Percentiles rank a stretch among this genome's conserved stretches.
Evolutionary conservation across 805 yeast genomes (phyloP).

Genomic region (Candida vaughaniae): DNA sequence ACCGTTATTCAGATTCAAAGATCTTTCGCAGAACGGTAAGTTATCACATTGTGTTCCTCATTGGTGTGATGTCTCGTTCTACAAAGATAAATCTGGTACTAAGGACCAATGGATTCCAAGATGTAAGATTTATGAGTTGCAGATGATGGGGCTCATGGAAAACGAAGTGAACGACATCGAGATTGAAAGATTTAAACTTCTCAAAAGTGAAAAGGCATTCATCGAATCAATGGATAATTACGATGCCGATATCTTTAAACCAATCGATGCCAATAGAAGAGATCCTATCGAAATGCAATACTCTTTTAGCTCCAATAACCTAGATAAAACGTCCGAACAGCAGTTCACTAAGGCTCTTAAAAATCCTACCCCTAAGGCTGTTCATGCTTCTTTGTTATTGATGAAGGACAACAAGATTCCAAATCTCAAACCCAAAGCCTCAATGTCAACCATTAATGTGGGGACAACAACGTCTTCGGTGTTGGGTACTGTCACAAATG

Average conservation of each 20-base stretch:
- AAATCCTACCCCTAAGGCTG: slow-evolving; percentile 12
- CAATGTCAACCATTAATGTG: slow-evolving; percentile 24
- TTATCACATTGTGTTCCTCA: slow-evolving; percentile 81
- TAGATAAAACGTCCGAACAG: background rate
- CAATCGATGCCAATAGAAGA: slow-evolving; percentile 7
- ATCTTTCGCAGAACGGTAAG: slow-evolving; percentile 34
- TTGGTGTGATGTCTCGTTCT: slow-evolving; percentile 94
- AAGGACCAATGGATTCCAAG: slow-evolving; percentile 82
- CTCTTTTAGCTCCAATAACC: slow-evolving; percentile 4
- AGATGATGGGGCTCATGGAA: slow-evolving; percentile 98
- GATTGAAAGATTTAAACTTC: slow-evolving; percentile 54
- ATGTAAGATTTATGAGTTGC: slow-evolving; percentile 90
- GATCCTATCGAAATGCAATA: slow-evolving; percentile 4
- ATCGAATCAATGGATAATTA: slow-evolving; percentile 65
- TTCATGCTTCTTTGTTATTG: slow-evolving; percentile 12
- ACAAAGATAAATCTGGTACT: slow-evolving; percentile 56
- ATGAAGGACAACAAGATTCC: slow-evolving; percentile 6
- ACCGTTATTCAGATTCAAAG: slow-evolving; percentile 75
- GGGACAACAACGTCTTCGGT: slow-evolving; percentile 34
- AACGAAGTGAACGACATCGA: slow-evolving; percentile 73
- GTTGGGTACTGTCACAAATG: slow-evolving; percentile 35
- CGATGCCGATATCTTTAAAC: slow-evolving; percentile 57
- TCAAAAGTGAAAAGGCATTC: slow-evolving; percentile 37
- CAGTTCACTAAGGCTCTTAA: background rate
- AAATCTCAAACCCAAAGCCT: slow-evolving; percentile 9